Conservation (phyloP, 176 grass and related monocot genomes). For the Tuctoria greenei region DNA sequence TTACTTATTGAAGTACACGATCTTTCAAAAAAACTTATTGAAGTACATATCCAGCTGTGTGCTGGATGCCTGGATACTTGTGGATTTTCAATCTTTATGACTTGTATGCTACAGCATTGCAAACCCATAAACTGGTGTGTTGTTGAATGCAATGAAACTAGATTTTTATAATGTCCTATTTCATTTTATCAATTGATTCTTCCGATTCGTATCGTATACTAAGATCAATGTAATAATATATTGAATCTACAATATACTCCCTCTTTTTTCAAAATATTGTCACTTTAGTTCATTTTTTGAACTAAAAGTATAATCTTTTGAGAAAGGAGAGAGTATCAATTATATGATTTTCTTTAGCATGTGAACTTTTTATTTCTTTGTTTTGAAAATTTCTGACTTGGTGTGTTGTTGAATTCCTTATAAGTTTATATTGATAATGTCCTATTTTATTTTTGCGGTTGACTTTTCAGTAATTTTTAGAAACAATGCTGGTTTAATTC, state of each 20-base stretch:
- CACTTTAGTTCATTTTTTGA: no score
- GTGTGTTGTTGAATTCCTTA: no score
- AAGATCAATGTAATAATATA: background rate
- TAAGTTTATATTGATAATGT: no score
- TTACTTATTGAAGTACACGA: background rate
- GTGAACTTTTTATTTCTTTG: background rate
- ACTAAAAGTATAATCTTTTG: no score
- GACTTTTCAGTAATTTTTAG: background rate
- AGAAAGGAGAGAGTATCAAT: no score
- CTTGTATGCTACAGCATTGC: background rate
- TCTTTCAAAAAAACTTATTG: no score
- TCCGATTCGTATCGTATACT: background rate
- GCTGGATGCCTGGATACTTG: background rate
- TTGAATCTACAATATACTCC: no score
- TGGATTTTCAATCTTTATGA: background rate
- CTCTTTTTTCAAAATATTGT: no score
- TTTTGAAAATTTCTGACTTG: no score
- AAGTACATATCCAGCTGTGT: background rate
- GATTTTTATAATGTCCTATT: background rate
- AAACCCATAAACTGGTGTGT: no score
- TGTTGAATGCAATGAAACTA: background rate
- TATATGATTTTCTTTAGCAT: no score
- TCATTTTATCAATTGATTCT: background rate
- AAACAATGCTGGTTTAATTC: slow-evolving; percentile 13
- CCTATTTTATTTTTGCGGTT: no score